Conservation (phyloP, 306 rosid species). For the Trichosanthes cucumerina region DNA sequence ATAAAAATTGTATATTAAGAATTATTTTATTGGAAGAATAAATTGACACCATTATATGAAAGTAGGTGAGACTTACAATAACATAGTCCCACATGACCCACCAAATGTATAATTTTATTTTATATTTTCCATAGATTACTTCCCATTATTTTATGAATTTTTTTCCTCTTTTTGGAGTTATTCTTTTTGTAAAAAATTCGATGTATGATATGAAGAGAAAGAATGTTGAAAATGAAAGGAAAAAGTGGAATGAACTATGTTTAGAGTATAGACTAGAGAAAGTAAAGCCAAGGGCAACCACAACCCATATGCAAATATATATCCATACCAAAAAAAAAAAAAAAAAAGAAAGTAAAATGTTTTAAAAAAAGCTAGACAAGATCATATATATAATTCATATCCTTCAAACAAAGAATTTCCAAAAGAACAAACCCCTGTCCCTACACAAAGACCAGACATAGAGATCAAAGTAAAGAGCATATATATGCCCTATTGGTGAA, state of each 20-base stretch:
- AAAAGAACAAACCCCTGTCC: not conserved
- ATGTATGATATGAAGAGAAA: not conserved
- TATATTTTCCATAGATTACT: not conserved
- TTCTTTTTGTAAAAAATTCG: not conserved
- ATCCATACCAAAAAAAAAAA: not conserved
- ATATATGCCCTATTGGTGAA: not conserved
- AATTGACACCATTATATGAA: not conserved
- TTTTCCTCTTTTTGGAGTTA: not conserved
- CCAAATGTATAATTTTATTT: not conserved
- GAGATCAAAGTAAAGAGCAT: not conserved
- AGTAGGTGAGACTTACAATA: not conserved
- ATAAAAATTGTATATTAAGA: too few species aligned
- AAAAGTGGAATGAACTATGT: not conserved
- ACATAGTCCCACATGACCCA: not conserved
- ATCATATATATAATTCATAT: not conserved
- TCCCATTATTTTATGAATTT: not conserved
- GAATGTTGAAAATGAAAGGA: not conserved
- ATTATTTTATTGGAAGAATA: not conserved
- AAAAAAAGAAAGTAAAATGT: not conserved
- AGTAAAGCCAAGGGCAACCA: not conserved
- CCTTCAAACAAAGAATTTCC: not conserved
- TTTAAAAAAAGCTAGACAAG: not conserved
- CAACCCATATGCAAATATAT: not conserved
- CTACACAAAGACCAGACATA: not conserved
- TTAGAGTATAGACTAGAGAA: not conserved